phyloP scores from a whole-genome alignment of 768 basidiomycete species.

The Psilocybe azurescens region DNA sequence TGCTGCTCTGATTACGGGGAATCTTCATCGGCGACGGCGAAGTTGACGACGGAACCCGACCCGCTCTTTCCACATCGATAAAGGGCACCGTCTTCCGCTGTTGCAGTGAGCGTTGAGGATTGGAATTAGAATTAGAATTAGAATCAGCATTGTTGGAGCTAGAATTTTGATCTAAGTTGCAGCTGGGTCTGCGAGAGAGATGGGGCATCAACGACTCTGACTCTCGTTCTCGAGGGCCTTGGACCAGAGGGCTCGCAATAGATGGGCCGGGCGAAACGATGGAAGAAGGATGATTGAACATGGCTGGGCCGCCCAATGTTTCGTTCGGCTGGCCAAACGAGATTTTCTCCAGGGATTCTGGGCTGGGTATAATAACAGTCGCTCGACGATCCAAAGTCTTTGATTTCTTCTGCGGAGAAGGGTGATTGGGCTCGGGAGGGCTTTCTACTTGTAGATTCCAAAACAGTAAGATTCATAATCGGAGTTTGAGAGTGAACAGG shows the following conservation, averaged over 20 bases:
- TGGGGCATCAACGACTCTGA: neutral
- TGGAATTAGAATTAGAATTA: neutral
- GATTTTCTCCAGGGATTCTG: conserved; percentile 17
- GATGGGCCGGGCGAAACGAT: conserved; percentile 11
- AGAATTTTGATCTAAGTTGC: neutral
- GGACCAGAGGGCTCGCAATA: neutral
- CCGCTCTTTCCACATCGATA: conserved; percentile 17
- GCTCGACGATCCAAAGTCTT: conserved; percentile 23
- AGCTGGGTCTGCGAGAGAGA: neutral
- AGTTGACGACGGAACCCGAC: conserved; percentile 63
- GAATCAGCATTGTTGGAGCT: neutral
- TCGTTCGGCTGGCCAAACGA: conserved; percentile 41
- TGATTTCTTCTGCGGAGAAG: conserved; percentile 5
- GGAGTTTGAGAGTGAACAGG: neutral
- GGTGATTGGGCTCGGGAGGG: conserved; percentile 3
- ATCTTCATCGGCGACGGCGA: conserved; percentile 60
- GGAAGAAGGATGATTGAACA: conserved; percentile 16
- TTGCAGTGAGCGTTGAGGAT: neutral
- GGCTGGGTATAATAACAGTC: conserved; percentile 20
- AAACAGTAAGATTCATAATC: neutral
- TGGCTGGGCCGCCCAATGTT: conserved; percentile 28
- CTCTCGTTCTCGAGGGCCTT: conserved; percentile 2
- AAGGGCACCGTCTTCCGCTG: neutral
- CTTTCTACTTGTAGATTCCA: neutral
- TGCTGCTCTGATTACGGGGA: conserved; percentile 19